A percentile compares a stretch with the other conserved stretches of the same genome.
phyloP scores from a whole-genome alignment of 2,329 filamentous ascomycete species.

The Ophiostoma perfectum region DNA sequence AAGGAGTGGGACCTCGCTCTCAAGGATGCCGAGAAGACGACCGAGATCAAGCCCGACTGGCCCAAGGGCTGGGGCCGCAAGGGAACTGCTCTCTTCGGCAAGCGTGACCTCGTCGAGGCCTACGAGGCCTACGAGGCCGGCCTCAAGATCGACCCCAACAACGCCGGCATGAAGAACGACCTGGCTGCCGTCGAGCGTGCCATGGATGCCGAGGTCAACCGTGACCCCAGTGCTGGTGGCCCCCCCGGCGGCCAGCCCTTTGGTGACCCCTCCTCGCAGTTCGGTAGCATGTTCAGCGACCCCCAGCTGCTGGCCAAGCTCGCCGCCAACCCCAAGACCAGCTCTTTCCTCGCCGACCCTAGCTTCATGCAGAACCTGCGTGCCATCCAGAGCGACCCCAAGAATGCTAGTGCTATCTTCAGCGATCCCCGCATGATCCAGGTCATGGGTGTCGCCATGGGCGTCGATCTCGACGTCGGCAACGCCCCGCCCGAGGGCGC shows the following conservation, averaged over 20 bases:
- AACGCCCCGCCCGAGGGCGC: slow-evolving; percentile 28
- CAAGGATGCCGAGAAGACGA: slow-evolving; percentile 87
- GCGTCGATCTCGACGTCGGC: slow-evolving; percentile 78
- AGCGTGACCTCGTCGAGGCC: slow-evolving; percentile 77
- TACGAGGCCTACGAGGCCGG: slow-evolving; percentile 89
- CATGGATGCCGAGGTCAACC: slow-evolving; percentile 62
- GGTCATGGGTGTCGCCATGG: slow-evolving; percentile 88
- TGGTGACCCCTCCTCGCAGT: slow-evolving; percentile 27
- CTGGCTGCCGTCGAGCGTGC: slow-evolving; percentile 80
- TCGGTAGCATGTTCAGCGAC: slow-evolving; percentile 93
- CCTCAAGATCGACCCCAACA: slow-evolving; percentile 85
- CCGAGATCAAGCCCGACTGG: slow-evolving; percentile 95
- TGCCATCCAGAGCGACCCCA: slow-evolving; percentile 73
- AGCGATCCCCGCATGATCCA: slow-evolving; percentile 87
- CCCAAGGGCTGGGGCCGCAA: slow-evolving; percentile 94
- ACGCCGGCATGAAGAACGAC: slow-evolving; percentile 87
- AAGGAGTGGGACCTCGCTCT: slow-evolving; percentile 81
- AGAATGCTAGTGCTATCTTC: slow-evolving; percentile 72
- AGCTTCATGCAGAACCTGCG: slow-evolving; percentile 89
- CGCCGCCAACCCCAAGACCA: slow-evolving; percentile 90
- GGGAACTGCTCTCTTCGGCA: slow-evolving; percentile 82
- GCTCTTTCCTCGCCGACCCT: slow-evolving; percentile 69
- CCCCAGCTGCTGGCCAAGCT: slow-evolving; percentile 86
- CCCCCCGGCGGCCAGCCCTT: slow-evolving; percentile 48
- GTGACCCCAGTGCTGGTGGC: slow-evolving; percentile 15